Evolutionary conservation across 2,329 filamentous ascomycete species (phyloP).

Genomic region (Pseudogymnoascus sp.): DNA sequence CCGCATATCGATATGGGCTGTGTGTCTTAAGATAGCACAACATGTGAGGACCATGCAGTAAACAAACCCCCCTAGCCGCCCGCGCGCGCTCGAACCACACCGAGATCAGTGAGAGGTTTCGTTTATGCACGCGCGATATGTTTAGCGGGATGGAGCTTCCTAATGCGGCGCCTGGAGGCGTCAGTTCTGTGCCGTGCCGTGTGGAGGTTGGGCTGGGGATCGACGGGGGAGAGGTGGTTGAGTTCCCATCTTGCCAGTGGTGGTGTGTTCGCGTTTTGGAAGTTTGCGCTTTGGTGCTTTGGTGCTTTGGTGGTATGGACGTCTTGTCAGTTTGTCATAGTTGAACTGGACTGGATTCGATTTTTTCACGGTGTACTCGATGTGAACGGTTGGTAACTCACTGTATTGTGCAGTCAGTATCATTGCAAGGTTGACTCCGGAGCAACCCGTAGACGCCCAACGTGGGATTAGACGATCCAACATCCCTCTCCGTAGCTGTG

Average conservation of each 20-base stretch:
- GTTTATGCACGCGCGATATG: not conserved
- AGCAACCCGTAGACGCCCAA: not conserved
- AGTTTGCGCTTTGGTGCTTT: too few species aligned
- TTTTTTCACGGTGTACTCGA: not conserved
- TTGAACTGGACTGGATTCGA: not conserved
- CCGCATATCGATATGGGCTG: not conserved
- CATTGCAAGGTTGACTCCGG: not conserved
- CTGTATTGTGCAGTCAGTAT: not conserved
- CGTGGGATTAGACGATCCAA: not conserved
- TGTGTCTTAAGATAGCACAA: not conserved
- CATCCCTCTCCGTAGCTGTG: not conserved
- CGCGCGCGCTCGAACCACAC: not conserved
- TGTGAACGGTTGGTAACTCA: not conserved
- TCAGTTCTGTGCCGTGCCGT: not conserved
- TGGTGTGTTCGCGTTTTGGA: not conserved
- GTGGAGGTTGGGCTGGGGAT: not conserved
- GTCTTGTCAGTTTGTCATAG: not conserved
- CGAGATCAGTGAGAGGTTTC: not conserved
- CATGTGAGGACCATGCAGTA: not conserved
- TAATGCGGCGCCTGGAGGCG: not conserved
- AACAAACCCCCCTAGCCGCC: not conserved
- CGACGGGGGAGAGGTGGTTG: not conserved
- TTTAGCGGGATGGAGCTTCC: not conserved
- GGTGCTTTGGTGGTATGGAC: not conserved
- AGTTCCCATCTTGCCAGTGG: too few species aligned